These are phyloP conservation scores for Tritrichomonas musculus DNA, from an alignment of 208 protist genomes.

Conservation along the genomic window DNA sequence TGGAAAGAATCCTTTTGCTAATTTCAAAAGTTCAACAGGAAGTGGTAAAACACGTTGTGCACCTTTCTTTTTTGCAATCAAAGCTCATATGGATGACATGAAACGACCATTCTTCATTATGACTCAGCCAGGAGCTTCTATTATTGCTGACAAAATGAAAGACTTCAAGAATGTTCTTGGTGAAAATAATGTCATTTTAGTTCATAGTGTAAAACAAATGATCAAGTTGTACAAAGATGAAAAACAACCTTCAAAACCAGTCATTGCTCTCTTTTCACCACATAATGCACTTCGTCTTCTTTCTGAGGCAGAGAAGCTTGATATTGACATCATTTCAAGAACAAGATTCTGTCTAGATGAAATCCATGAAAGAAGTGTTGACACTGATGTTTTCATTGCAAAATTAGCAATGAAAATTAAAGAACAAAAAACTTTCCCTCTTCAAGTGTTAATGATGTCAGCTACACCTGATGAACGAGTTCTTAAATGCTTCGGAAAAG, in stretches of 20 bases:
- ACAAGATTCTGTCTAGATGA: conserved; percentile 31
- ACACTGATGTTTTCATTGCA: background rate
- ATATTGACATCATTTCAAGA: background rate
- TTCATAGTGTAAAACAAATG: background rate
- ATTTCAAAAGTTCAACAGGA: background rate
- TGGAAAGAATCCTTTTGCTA: background rate
- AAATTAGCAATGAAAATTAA: background rate
- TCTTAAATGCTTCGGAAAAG: background rate
- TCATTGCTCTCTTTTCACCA: background rate
- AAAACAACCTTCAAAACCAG: background rate
- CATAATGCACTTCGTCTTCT: background rate
- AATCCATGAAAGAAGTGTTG: background rate
- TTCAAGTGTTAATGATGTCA: background rate
- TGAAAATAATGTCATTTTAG: background rate
- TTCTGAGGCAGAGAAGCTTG: background rate
- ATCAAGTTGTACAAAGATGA: background rate
- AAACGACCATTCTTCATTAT: background rate
- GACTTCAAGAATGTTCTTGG: background rate
- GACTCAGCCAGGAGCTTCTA: background rate
- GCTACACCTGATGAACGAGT: background rate
- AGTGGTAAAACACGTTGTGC: conserved; percentile 1
- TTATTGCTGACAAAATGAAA: background rate
- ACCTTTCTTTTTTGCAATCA: background rate
- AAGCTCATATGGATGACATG: background rate
- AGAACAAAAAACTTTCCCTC: background rate